Conservation (phyloP, 495 filamentous ascomycete species). For the Tricharina praecox region DNA sequence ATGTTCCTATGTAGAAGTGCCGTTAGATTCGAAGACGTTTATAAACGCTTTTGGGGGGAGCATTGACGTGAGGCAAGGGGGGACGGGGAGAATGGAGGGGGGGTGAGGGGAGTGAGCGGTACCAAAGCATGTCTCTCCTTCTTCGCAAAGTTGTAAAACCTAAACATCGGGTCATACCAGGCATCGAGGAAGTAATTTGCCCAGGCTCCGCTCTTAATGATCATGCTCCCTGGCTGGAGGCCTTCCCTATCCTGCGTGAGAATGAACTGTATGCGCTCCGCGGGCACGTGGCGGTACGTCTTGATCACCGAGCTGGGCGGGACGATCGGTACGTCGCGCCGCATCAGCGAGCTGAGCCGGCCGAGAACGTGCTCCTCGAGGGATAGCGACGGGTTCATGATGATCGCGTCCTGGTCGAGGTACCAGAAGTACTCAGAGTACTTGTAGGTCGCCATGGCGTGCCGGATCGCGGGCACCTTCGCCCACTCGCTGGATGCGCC, state of each 20-base stretch:
- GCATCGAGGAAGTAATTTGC: conserved; percentile 81
- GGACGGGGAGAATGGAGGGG: too few relatives aligned
- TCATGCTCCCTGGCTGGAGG: conserved; percentile 55
- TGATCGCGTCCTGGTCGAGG: conserved; percentile 63
- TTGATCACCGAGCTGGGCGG: conserved; percentile 93
- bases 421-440: conserved; percentile 66
- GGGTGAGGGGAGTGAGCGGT: conserved; percentile 26
- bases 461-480: conserved; percentile 66
- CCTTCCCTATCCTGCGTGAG: conserved; percentile 72
- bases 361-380: conserved; percentile 55
- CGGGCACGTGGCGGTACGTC: conserved; percentile 67
- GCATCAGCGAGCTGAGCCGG: conserved; percentile 61
- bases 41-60: too few relatives aligned
- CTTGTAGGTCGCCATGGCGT: conserved; percentile 67
- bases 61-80: too few relatives aligned
- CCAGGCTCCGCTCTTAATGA: conserved; percentile 76
- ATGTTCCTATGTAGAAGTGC: conserved; percentile 57
- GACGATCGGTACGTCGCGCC: conserved; percentile 69
- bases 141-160: conserved; percentile 88
- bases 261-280: conserved; percentile 64
- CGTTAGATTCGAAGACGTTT: too few relatives aligned
- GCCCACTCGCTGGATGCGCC: conserved; percentile 56
- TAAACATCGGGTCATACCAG: conserved; percentile 90
- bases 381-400: conserved; percentile 68
- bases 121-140: conserved; percentile 86